phyloP scores from a whole-genome alignment of 805 yeast species.

The baker's yeast (Saccharomyces cerevisiae) region DNA sequence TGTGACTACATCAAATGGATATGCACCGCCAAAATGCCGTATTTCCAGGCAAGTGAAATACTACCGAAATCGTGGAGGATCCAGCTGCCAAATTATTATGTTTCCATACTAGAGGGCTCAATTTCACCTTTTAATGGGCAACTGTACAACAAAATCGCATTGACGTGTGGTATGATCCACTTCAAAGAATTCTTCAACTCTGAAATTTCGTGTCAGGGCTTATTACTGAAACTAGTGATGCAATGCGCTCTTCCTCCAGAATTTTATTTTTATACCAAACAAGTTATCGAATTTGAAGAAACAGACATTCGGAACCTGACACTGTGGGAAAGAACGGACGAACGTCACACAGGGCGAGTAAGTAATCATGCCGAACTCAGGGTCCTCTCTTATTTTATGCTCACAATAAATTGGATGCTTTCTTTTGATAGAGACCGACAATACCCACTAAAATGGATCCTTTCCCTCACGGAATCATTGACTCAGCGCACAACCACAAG shows the following conservation, averaged over 20 bases:
- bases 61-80: slow-evolving; percentile 35
- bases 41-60: slow-evolving; percentile 32
- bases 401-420: slow-evolving; percentile 17
- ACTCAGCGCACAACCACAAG: not conserved
- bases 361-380: slow-evolving; percentile 16
- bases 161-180: slow-evolving; percentile 4
- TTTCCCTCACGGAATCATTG: not conserved
- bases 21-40: slow-evolving; percentile 41
- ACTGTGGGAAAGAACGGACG: not conserved
- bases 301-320: not conserved
- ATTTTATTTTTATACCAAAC: slow-evolving; percentile 14
- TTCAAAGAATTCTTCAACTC: slow-evolving; percentile 9
- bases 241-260: slow-evolving; percentile 20
- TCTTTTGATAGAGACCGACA: slow-evolving; percentile 8
- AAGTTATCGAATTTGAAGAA: slow-evolving; percentile 6
- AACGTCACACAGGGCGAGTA: not conserved
- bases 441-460: slow-evolving; percentile 11
- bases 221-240: slow-evolving; percentile 19
- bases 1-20: slow-evolving; percentile 40
- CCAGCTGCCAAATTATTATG: slow-evolving; percentile 34
- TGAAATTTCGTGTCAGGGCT: slow-evolving; percentile 10
- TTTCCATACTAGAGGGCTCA: slow-evolving; percentile 34
- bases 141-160: slow-evolving; percentile 26
- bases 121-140: slow-evolving; percentile 35
- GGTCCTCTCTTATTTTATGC: slow-evolving; percentile 15